Evolutionary conservation across 2,329 filamentous ascomycete species (phyloP), one percentile per base, ranked within the genome.

Genomic region (Stagonosporopsis rhizophila): DNA sequence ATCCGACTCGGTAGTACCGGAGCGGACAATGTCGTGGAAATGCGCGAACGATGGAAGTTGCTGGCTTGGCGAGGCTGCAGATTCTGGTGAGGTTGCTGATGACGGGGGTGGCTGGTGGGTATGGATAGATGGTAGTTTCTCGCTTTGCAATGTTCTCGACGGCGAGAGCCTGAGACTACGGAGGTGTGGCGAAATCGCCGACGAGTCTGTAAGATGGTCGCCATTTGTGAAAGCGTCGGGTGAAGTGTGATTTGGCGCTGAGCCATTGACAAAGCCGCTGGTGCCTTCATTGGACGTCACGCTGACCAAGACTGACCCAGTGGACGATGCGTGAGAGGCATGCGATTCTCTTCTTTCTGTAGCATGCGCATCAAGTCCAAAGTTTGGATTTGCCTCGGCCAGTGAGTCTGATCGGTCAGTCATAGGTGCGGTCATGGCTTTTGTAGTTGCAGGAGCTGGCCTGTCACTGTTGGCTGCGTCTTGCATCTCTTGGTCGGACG

Each of bases 401-500:
- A 53, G 14, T 2, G 56, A 58, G 46, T 58, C 56, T 17, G 44
- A 44, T 6, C 54, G 44, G 17, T 20, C 30, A 7, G 32, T 48
- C 25, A 14, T 37, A 11, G 48, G 53, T 14, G 41, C 47, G 8
- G 15, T 15, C 46, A 51, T 51, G 14, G 9, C 27, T 20, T 46
- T 38, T 23, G 41, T 44, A 14, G 53, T 44, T 12, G 48, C 35
- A 38, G 53, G 41, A 14, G 53, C 44, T 50, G 61, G 52, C 12
- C 53, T 56, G 28, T 54, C 57, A 35, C 56, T 54, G 12, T 62
- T 61, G 7, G 60, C 14, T 32, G 12, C 62, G 20, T 64, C 65
- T 20, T 69, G 66, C 69, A 73, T 70, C 17, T 71, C 75, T 59
- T 80, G 78, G 59, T 79, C 77, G 41, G 80, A 77, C 14, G 75